Percentiles rank a stretch among this genome's conserved stretches.
These are phyloP conservation scores for Anisodus tanguticus DNA, from an alignment of 257 asterid species.

Conservation along the genomic window DNA sequence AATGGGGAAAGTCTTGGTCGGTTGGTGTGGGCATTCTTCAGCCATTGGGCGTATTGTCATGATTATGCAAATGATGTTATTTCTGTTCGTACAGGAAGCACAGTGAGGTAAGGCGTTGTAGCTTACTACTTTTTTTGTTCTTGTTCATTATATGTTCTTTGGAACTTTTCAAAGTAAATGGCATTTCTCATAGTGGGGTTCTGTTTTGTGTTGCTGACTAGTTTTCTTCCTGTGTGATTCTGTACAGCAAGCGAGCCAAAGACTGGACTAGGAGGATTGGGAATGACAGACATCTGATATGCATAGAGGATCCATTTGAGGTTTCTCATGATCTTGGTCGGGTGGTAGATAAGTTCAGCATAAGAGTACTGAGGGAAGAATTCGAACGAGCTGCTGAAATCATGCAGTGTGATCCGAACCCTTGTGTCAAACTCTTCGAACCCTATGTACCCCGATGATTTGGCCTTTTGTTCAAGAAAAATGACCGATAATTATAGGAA, in stretches of 20 bases:
- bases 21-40: slow-evolving; percentile 85
- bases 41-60: slow-evolving; percentile 92
- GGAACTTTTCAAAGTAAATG: background rate
- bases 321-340: slow-evolving; percentile 90
- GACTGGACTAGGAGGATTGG: slow-evolving; percentile 98
- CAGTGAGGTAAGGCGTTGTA: slow-evolving; percentile 60
- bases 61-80: slow-evolving; percentile 85
- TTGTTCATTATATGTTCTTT: background rate
- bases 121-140: background rate
- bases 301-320: slow-evolving; percentile 98
- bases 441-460: slow-evolving; percentile 68
- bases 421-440: slow-evolving; percentile 66
- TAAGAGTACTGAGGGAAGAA: slow-evolving; percentile 88
- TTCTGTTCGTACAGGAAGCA: slow-evolving; percentile 79
- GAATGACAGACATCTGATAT: slow-evolving; percentile 90
- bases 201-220: background rate
- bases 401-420: slow-evolving; percentile 71
- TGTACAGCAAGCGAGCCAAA: slow-evolving; percentile 71
- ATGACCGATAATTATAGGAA: background rate
- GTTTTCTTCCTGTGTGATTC: background rate
- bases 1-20: slow-evolving; percentile 70
- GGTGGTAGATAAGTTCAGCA: slow-evolving; percentile 86
- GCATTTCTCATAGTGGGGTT: background rate
- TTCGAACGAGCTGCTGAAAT: slow-evolving; percentile 95
- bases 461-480: background rate